phyloP scores from a whole-genome alignment of 371 early-diverging fungal species.

The Mucor racemosus region DNA sequence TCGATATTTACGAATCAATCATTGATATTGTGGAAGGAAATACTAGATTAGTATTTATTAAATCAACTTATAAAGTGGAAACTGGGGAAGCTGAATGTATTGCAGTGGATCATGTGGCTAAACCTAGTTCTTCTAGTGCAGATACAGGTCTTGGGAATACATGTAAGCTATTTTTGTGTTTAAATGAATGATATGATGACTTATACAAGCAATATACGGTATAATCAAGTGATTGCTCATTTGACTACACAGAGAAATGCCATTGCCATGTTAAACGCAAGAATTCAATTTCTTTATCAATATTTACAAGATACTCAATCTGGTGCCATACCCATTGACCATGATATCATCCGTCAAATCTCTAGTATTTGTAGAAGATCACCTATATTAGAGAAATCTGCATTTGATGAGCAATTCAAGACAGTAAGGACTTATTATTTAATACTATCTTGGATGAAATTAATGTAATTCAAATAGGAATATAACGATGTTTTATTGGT shows the following conservation, averaged over 20 bases:
- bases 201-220: neutral
- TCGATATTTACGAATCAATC: slow-evolving; percentile 80
- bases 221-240: slow-evolving; percentile 67
- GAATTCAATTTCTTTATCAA: slow-evolving; percentile 69
- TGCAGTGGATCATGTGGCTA: slow-evolving; percentile 86
- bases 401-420: slow-evolving; percentile 74
- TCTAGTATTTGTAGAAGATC: slow-evolving; percentile 74
- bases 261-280: slow-evolving; percentile 79
- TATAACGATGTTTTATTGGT: slow-evolving; percentile 82
- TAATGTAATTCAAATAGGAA: slow-evolving; percentile 54
- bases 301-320: slow-evolving; percentile 74
- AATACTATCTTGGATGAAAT: neutral
- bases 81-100: slow-evolving; percentile 87
- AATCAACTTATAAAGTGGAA: slow-evolving; percentile 75
- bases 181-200: neutral
- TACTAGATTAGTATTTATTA: slow-evolving; percentile 68
- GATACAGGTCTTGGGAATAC: slow-evolving; percentile 62
- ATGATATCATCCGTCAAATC: slow-evolving; percentile 80
- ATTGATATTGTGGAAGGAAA: slow-evolving; percentile 66
- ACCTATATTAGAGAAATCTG: slow-evolving; percentile 69
- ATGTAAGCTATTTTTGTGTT: slow-evolving; percentile 37
- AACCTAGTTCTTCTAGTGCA: slow-evolving; percentile 55
- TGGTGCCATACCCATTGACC: slow-evolving; percentile 71
- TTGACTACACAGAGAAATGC: slow-evolving; percentile 81
- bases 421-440: slow-evolving; percentile 51